Conservation (phyloP, 305 asterid genomes). For the Caryopteris hybrid region DNA sequence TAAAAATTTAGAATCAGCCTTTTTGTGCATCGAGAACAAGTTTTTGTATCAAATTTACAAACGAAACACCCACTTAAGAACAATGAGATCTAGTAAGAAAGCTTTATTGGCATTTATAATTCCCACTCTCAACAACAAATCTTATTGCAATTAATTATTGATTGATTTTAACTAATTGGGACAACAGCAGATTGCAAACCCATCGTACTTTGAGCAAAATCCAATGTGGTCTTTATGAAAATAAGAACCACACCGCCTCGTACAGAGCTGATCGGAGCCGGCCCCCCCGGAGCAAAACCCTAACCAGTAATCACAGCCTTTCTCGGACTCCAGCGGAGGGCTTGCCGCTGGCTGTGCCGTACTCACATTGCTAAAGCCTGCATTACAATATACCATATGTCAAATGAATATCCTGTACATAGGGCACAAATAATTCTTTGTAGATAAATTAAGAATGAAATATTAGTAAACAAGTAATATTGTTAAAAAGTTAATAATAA, state of each 20-base stretch:
- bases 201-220: background rate
- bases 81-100: too few relatives aligned
- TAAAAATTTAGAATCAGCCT: too few relatives aligned
- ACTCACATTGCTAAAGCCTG: background rate
- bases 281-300: background rate
- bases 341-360: background rate
- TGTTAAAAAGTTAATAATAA: too few relatives aligned
- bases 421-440: too few relatives aligned
- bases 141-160: background rate
- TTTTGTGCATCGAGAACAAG: too few relatives aligned
- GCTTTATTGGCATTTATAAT: too few relatives aligned
- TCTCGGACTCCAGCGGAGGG: background rate
- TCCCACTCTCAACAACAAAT: slow-evolving; percentile 29
- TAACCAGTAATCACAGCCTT: background rate
- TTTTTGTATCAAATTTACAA: too few relatives aligned
- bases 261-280: background rate
- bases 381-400: too few relatives aligned
- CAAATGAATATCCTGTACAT: too few relatives aligned
- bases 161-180: background rate
- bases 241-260: background rate
- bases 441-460: too few relatives aligned
- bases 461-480: too few relatives aligned
- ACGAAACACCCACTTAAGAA: too few relatives aligned
- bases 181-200: background rate
- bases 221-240: slow-evolving; percentile 4